A percentile compares a stretch with the other conserved stretches of the same genome.
Conservation (phyloP, 1,284 basidiomycete genomes). For the Trichosporon coremiiforme region DNA sequence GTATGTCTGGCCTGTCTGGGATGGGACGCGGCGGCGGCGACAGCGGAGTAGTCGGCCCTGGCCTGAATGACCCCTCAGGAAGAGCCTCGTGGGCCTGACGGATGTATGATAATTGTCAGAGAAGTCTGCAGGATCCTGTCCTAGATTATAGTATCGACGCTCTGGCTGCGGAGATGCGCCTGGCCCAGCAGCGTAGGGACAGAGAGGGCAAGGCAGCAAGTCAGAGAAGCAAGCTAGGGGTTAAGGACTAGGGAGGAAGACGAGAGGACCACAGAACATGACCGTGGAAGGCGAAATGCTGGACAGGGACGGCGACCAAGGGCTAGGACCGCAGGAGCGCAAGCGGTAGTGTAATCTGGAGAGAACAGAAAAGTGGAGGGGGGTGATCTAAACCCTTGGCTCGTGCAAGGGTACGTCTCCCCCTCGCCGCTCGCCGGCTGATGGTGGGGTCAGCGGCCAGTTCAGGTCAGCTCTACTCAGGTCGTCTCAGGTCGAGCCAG, state of each 20-base stretch:
- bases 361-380: conserved; percentile 16
- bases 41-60: conserved; percentile 6
- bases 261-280: background rate
- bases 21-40: background rate
- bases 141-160: background rate
- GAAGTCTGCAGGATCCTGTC: conserved; percentile 5
- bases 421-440: background rate
- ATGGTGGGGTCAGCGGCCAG: background rate
- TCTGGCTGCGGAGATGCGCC: background rate
- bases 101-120: conserved; percentile 9
- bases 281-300: background rate
- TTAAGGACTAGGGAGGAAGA: background rate
- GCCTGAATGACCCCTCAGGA: conserved; percentile 12
- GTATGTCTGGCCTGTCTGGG: background rate
- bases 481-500: background rate
- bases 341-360: conserved; percentile 5
- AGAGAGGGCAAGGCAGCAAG: background rate
- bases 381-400: background rate
- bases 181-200: background rate
- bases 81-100: conserved; percentile 14
- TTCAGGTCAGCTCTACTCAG: background rate
- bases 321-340: background rate
- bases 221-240: background rate
- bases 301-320: background rate
- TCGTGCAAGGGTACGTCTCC: background rate